Conservation (phyloP, 1,284 basidiomycete genomes). For the Cutaneotrichosporon sp. region DNA sequence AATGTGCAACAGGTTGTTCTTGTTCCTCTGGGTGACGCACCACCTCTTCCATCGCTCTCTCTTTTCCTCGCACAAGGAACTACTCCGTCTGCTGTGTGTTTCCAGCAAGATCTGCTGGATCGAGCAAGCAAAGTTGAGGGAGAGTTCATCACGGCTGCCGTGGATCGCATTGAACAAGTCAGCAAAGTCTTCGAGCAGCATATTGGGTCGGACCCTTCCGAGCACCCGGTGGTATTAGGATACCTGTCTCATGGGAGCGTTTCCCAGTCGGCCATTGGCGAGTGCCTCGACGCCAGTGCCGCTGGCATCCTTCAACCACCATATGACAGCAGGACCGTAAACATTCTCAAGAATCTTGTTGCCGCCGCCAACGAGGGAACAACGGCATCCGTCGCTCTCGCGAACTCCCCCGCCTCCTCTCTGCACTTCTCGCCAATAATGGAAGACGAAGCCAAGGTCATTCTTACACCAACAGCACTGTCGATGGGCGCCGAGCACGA, state of each 20-base stretch:
- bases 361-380: conserved; percentile 25
- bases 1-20: conserved; percentile 36
- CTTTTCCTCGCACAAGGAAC: conserved; percentile 42
- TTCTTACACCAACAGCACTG: conserved; percentile 41
- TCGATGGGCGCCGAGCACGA: conserved; percentile 38
- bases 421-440: conserved; percentile 1
- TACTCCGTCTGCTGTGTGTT: conserved; percentile 46
- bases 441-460: conserved; percentile 24
- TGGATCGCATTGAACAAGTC: conserved; percentile 28
- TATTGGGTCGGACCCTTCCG: conserved; percentile 30
- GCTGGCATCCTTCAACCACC: conserved; percentile 45
- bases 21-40: conserved; percentile 43
- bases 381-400: conserved; percentile 6
- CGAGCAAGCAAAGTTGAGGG: conserved; percentile 40
- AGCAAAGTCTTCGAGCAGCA: conserved; percentile 43
- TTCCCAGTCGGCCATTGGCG: conserved; percentile 27
- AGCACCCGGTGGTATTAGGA: conserved; percentile 39
- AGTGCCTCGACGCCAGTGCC: conserved; percentile 40
- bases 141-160: conserved; percentile 42
- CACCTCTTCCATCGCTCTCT: conserved; percentile 43
- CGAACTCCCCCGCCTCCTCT: background rate
- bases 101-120: conserved; percentile 47
- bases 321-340: conserved; percentile 30
- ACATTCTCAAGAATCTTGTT: conserved; percentile 29
- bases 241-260: conserved; percentile 44